These are phyloP conservation scores for Rhipidocladum racemiflorum DNA, from an alignment of 176 grass and related monocot species.

Conservation along the genomic window DNA sequence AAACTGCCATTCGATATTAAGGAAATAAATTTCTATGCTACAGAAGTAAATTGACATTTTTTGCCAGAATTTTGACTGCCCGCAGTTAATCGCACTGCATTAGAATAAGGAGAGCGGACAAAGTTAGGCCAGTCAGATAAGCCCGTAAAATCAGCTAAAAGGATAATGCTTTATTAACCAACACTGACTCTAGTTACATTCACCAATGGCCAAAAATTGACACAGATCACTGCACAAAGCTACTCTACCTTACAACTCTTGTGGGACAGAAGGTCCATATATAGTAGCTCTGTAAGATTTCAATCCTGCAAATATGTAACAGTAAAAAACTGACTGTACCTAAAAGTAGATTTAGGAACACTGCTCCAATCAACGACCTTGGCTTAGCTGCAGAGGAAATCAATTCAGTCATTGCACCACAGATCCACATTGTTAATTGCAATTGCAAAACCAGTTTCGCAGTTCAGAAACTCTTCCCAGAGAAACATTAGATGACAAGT, in stretches of 20 bases:
- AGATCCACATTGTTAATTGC: neutral
- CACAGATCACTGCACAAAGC: neutral
- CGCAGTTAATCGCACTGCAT: too few relatives aligned
- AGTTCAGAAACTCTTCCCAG: neutral
- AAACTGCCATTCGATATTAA: neutral
- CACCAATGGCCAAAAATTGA: too few relatives aligned
- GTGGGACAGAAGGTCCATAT: neutral
- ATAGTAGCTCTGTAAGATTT: slow-evolving; percentile 2
- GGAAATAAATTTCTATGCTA: too few relatives aligned
- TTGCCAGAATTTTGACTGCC: too few relatives aligned
- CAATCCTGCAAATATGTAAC: slow-evolving; percentile 8
- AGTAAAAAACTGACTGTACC: slow-evolving; percentile 37
- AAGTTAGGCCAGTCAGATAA: too few relatives aligned
- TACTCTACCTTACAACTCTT: neutral
- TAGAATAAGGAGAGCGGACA: too few relatives aligned
- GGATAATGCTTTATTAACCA: too few relatives aligned
- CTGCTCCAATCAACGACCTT: slow-evolving; percentile 66
- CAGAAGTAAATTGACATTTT: too few relatives aligned
- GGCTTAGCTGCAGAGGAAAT: slow-evolving; percentile 59
- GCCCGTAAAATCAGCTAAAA: too few relatives aligned
- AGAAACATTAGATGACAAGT: neutral
- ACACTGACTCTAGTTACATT: too few relatives aligned
- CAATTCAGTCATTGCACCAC: neutral
- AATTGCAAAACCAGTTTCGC: slow-evolving; percentile 18
- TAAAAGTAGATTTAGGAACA: slow-evolving; percentile 79